Evolutionary conservation across 306 rosid genomes (phyloP).

Genomic region (barrel medic (Medicago truncatula)): DNA sequence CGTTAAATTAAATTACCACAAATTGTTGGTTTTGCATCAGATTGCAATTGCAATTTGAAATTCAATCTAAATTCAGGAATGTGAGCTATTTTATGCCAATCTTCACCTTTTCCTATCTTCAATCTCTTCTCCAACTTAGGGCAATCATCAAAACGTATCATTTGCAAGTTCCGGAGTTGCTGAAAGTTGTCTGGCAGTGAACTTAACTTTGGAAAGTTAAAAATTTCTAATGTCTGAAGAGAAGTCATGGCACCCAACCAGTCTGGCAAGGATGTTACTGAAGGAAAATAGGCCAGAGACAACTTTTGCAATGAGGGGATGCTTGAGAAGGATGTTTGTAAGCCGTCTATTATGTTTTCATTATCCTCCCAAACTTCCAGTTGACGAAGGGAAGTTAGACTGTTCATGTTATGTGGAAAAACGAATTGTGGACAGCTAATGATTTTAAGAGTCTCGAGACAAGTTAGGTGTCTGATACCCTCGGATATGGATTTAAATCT

Average conservation of each 20-base stretch:
- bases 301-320: not conserved
- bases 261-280: not conserved
- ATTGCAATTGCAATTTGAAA: too few species aligned
- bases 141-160: accelerated
- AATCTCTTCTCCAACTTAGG: not conserved
- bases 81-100: conserved; percentile 17
- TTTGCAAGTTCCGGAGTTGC: not conserved
- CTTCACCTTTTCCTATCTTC: conserved; percentile 2
- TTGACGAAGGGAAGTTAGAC: not conserved
- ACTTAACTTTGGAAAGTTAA: not conserved
- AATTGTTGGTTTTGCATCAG: too few species aligned
- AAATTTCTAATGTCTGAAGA: not conserved
- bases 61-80: not conserved
- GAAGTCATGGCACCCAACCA: not conserved
- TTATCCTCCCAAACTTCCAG: accelerated
- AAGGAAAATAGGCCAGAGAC: not conserved
- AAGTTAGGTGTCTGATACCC: too few species aligned
- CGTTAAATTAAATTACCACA: too few species aligned
- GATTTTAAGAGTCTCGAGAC: not conserved
- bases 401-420: not conserved
- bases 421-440: not conserved
- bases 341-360: not conserved
- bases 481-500: not conserved
- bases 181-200: not conserved
- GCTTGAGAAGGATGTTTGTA: too few species aligned